These are phyloP conservation scores for Fusarium chlamydosporum DNA, from an alignment of 2,329 filamentous ascomycete species.

Conservation along the genomic window DNA sequence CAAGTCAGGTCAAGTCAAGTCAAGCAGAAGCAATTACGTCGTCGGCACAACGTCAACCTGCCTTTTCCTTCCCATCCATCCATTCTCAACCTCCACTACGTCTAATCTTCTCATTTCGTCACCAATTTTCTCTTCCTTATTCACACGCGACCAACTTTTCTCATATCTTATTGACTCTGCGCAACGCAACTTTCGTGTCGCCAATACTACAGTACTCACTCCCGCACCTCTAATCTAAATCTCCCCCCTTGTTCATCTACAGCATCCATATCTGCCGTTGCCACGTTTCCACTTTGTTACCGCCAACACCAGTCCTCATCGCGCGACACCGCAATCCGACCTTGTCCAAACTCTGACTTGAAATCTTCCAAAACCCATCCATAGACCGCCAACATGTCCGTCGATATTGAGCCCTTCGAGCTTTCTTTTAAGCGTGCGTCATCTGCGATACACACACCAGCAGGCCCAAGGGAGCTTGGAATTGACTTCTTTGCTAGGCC, in stretches of 20 bases:
- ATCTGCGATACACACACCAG: slow-evolving; percentile 31
- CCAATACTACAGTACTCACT: slow-evolving; percentile 11
- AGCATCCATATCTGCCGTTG: slow-evolving; percentile 34
- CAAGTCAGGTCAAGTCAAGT: not conserved
- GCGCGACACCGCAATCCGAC: slow-evolving; percentile 42
- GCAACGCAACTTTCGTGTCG: slow-evolving; percentile 18
- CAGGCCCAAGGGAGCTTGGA: slow-evolving; percentile 23
- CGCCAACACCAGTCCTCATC: slow-evolving; percentile 33
- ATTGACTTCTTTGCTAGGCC: slow-evolving; percentile 63
- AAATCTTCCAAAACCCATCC: slow-evolving; percentile 1
- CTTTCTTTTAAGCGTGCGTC: slow-evolving; percentile 91
- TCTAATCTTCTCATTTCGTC: slow-evolving; percentile 21
- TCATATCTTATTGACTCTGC: slow-evolving; percentile 23
- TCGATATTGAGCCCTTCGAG: slow-evolving; percentile 92
- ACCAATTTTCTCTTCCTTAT: not conserved
- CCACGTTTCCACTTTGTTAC: slow-evolving; percentile 49
- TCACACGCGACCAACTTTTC: slow-evolving; percentile 29
- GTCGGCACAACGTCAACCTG: slow-evolving; percentile 34
- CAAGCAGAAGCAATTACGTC: slow-evolving; percentile 46
- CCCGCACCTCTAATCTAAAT: slow-evolving; percentile 27
- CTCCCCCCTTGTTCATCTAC: slow-evolving; percentile 22
- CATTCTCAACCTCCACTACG: slow-evolving; percentile 23
- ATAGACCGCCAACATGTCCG: slow-evolving; percentile 78
- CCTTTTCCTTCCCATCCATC: slow-evolving; percentile 35
- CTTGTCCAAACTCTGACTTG: slow-evolving; percentile 7